Conservation (phyloP, 1,139 yeast species). For the Yamadazyma spencermartinsiae region DNA sequence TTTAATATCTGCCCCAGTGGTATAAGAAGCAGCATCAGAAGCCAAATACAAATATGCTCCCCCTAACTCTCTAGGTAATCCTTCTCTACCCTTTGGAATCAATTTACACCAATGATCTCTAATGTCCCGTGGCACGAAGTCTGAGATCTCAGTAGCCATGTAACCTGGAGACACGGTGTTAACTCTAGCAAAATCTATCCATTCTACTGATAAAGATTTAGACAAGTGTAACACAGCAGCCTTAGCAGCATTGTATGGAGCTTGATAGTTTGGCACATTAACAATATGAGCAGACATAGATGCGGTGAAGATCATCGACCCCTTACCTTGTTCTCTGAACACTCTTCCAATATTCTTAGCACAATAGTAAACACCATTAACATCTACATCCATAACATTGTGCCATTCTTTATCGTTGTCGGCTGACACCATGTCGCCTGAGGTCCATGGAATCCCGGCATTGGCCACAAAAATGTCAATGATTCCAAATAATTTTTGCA, state of each 20-base stretch:
- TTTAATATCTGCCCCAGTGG: slow-evolving; percentile 47
- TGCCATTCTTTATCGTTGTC: slow-evolving; percentile 47
- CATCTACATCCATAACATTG: slow-evolving; percentile 44
- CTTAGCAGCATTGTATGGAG: slow-evolving; percentile 58
- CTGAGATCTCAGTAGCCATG: slow-evolving; percentile 54
- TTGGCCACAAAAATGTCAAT: slow-evolving; percentile 56
- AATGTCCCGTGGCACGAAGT: slow-evolving; percentile 38
- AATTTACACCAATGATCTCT: slow-evolving; percentile 38
- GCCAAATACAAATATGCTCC: slow-evolving; percentile 47
- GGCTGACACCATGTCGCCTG: slow-evolving; percentile 37
- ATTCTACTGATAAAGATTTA: slow-evolving; percentile 54
- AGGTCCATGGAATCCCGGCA: slow-evolving; percentile 52
- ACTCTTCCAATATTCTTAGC: slow-evolving; percentile 42
- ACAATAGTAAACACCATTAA: slow-evolving; percentile 48
- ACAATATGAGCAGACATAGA: slow-evolving; percentile 68
- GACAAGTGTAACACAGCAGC: slow-evolving; percentile 59
- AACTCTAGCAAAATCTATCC: slow-evolving; percentile 55
- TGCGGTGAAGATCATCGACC: slow-evolving; percentile 61
- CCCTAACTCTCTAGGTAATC: slow-evolving; percentile 39
- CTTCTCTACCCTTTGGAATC: slow-evolving; percentile 44
- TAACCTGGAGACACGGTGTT: slow-evolving; percentile 61
- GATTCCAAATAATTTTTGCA: slow-evolving; percentile 35
- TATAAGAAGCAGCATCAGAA: slow-evolving; percentile 41
- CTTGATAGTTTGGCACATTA: slow-evolving; percentile 65
- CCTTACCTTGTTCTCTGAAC: slow-evolving; percentile 40